Conservation (phyloP, 2,329 filamentous ascomycete genomes). For the Trichoderma breve region DNA sequence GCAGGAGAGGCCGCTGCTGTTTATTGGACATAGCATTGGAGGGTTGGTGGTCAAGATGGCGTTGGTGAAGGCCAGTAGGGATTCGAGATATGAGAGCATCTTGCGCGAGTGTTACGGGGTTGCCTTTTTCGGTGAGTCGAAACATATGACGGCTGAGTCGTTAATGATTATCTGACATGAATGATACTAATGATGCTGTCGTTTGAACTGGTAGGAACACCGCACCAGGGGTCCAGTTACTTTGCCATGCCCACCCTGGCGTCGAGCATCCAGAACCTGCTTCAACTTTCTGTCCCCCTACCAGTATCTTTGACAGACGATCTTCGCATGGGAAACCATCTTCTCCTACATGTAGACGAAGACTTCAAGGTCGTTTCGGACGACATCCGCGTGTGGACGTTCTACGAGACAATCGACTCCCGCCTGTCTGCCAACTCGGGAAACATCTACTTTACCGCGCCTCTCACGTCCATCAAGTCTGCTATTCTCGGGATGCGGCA, state of each 20-base stretch:
- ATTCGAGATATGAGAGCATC: constrained; percentile 41
- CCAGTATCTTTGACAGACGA: constrained; percentile 50
- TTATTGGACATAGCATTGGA: constrained; percentile 61
- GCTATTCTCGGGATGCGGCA: constrained; percentile 50
- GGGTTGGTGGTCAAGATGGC: constrained; percentile 59
- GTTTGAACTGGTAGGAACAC: constrained; percentile 44
- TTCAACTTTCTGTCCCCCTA: constrained; percentile 51
- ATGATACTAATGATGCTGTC: neutral
- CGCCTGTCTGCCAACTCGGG: constrained; percentile 47
- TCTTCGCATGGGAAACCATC: constrained; percentile 49
- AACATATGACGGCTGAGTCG: constrained; percentile 23
- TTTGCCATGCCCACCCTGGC: constrained; percentile 58
- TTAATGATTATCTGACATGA: neutral
- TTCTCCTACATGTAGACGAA: constrained; percentile 50
- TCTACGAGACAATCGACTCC: constrained; percentile 62
- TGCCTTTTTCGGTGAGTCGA: constrained; percentile 54
- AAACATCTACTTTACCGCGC: constrained; percentile 58
- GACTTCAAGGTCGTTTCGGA: constrained; percentile 56
- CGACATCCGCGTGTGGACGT: constrained; percentile 61
- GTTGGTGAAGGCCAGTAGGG: constrained; percentile 46
- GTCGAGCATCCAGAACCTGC: constrained; percentile 50
- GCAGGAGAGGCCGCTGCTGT: constrained; percentile 52
- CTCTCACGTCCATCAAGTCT: constrained; percentile 57
- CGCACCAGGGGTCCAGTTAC: constrained; percentile 62
- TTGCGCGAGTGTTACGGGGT: constrained; percentile 59